A percentile compares a stretch with the other conserved stretches of the same genome.
Evolutionary conservation across 73 alveolate genomes (phyloP).

Genomic region (Tetrahymena malaccensis): DNA sequence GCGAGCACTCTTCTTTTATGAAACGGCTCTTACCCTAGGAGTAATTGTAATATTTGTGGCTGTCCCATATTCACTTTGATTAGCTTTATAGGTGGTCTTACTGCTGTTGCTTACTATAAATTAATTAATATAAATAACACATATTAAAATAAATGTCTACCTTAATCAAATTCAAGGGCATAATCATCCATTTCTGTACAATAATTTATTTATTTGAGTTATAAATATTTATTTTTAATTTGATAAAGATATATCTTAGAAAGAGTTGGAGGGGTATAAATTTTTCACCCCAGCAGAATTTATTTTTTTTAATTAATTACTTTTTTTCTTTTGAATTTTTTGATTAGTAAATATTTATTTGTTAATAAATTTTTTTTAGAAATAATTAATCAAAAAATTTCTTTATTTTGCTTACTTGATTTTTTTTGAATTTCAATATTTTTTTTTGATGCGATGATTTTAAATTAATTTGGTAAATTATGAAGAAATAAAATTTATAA

Average conservation of each 20-base stretch:
- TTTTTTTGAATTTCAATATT: background rate
- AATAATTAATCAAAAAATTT: background rate
- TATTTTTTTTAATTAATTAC: background rate
- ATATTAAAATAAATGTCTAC: background rate
- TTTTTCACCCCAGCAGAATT: background rate
- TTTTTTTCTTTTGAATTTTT: background rate
- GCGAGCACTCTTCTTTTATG: background rate
- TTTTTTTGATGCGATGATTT: background rate
- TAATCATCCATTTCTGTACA: background rate
- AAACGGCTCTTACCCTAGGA: background rate
- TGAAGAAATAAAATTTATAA: background rate
- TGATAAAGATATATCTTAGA: background rate
- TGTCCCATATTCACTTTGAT: background rate
- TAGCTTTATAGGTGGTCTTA: background rate
- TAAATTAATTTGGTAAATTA: background rate
- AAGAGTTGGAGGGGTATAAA: background rate
- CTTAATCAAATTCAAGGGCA: background rate
- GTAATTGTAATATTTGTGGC: background rate
- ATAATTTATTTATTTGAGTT: background rate
- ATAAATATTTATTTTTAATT: background rate
- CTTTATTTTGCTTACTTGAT: background rate
- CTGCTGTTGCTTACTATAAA: background rate
- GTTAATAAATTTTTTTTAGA: background rate
- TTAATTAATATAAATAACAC: no score
- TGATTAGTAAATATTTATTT: background rate